phyloP scores from a whole-genome alignment of 2,329 filamentous ascomycete species.

The Verticillium isaacii region DNA sequence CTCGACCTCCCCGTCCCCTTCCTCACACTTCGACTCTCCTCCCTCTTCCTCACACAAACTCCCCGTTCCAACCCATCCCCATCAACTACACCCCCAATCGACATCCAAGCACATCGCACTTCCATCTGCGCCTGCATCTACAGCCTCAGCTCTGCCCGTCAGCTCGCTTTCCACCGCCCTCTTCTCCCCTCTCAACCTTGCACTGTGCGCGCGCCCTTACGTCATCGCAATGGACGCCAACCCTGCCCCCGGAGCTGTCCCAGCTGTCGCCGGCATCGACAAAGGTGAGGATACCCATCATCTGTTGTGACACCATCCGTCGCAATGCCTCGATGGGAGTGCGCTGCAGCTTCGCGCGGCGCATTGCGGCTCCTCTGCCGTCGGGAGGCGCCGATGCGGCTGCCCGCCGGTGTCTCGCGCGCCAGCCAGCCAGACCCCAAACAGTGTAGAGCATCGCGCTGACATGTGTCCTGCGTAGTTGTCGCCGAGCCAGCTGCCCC shows the following conservation, averaged over 20 bases:
- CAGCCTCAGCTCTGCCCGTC: neutral
- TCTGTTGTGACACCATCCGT: conserved; percentile 3
- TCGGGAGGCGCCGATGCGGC: neutral
- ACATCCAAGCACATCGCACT: neutral
- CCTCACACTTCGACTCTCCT: neutral
- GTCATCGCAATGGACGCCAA: conserved; percentile 29
- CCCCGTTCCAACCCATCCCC: neutral
- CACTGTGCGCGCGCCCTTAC: conserved; percentile 14
- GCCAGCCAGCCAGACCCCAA: neutral
- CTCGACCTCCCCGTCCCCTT: neutral
- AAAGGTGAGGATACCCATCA: conserved; percentile 20
- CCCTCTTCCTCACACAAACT: neutral
- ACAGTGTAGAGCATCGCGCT: neutral
- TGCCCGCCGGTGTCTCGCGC: neutral
- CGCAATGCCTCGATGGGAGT: neutral
- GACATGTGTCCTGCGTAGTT: neutral
- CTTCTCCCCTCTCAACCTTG: neutral
- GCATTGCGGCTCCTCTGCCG: neutral
- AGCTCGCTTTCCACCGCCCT: neutral
- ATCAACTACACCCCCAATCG: neutral
- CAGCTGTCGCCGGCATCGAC: conserved; percentile 17
- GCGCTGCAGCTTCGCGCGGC: neutral
- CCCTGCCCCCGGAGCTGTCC: conserved; percentile 11
- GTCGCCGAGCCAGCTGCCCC: conserved; percentile 21
- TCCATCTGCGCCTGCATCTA: neutral